These are phyloP conservation scores for Coccinonectria pachysandricola DNA, from an alignment of 2,329 filamentous ascomycete species.

Conservation along the genomic window DNA sequence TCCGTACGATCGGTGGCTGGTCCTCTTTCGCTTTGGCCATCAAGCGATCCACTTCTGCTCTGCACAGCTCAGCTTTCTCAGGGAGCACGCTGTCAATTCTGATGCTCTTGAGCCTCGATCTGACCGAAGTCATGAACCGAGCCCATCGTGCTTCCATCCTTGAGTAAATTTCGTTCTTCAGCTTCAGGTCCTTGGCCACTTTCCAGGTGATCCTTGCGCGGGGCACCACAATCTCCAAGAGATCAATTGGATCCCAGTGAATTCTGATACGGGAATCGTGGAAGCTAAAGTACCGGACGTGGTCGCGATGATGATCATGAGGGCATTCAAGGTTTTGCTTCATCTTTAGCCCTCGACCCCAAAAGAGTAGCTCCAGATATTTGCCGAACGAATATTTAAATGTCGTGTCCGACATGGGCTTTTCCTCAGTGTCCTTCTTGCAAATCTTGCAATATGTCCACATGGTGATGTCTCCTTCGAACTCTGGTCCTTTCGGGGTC, in stretches of 20 bases:
- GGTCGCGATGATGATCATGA: slow-evolving; percentile 86
- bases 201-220: slow-evolving; percentile 91
- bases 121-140: slow-evolving; percentile 81
- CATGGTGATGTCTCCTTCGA: slow-evolving; percentile 67
- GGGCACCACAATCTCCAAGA: slow-evolving; percentile 91
- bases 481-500: slow-evolving; percentile 30
- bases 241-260: slow-evolving; percentile 84
- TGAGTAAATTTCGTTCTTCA: slow-evolving; percentile 86
- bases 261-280: slow-evolving; percentile 77
- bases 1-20: slow-evolving; percentile 59
- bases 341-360: slow-evolving; percentile 73
- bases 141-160: slow-evolving; percentile 74
- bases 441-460: slow-evolving; percentile 96
- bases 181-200: slow-evolving; percentile 80
- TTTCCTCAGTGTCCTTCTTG: slow-evolving; percentile 78
- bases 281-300: slow-evolving; percentile 86
- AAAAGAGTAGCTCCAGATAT: slow-evolving; percentile 95
- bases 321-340: slow-evolving; percentile 63
- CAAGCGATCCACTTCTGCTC: slow-evolving; percentile 68
- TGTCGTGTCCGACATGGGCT: slow-evolving; percentile 84
- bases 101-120: slow-evolving; percentile 73
- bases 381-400: slow-evolving; percentile 99
- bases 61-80: slow-evolving; percentile 76
- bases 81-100: slow-evolving; percentile 83
- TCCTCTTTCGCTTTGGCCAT: slow-evolving; percentile 76